Conservation (phyloP, 345 rosid genomes). For the Adansonia digitata region DNA sequence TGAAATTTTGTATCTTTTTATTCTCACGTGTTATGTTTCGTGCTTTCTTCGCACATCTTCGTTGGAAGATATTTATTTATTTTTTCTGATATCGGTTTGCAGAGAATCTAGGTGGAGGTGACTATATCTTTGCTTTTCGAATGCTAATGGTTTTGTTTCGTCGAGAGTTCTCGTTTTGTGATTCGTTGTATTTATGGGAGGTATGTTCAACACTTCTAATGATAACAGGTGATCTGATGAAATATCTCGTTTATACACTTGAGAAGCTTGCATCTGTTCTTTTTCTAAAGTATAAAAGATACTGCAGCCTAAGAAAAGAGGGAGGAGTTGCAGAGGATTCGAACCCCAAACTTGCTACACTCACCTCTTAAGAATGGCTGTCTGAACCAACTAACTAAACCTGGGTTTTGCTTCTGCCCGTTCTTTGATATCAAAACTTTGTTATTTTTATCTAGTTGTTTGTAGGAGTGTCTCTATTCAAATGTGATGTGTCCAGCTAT, state of each 20-base stretch:
- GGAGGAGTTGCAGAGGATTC: too few relatives aligned
- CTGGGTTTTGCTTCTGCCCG: too few relatives aligned
- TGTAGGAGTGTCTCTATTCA: neutral
- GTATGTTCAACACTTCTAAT: slow-evolving; percentile 34
- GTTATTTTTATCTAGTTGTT: neutral
- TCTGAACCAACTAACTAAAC: too few relatives aligned
- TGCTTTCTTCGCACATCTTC: neutral
- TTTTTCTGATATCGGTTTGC: slow-evolving; percentile 16
- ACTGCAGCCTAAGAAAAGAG: too few relatives aligned
- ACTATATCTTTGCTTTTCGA: slow-evolving; percentile 92
- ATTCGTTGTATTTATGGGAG: slow-evolving; percentile 99
- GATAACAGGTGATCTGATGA: neutral
- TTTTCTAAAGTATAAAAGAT: too few relatives aligned
- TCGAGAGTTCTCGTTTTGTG: slow-evolving; percentile 92
- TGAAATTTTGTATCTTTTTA: neutral
- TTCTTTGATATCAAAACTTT: too few relatives aligned
- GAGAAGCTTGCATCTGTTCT: too few relatives aligned
- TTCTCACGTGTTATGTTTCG: neutral
- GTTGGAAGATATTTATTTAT: neutral
- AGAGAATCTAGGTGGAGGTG: slow-evolving; percentile 96
- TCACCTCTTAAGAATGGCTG: too few relatives aligned
- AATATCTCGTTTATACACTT: neutral
- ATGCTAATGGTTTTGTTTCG: slow-evolving; percentile 98
- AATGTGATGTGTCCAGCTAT: neutral
- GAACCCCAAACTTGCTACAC: too few relatives aligned